Base-by-base conservation (phyloP, 441 rosid genomes). In the Jatropha multifida region DNA sequence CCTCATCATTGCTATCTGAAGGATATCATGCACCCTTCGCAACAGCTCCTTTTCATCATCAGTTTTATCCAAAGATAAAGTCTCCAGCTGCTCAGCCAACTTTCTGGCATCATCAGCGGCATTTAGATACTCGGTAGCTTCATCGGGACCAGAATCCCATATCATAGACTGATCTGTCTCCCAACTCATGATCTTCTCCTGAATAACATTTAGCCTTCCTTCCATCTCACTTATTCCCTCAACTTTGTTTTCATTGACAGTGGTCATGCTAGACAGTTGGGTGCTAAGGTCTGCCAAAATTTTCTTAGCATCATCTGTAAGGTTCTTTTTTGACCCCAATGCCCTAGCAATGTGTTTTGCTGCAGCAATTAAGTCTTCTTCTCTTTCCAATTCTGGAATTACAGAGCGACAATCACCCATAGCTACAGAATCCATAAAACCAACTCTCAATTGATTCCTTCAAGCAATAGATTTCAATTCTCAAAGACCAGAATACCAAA, bases 1-100 rank as follows among this genome's bases (percentile, higher is more conserved):
- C 88, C 98, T 86, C n/a, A 84, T 82, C 99, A 95, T 95, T 3
- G 93, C 92, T 11, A 82, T 81, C 72, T 93, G 98, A 82, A 95
- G 92, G 80, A 91, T 86, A 80, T 92, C 92, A 69, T 90, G 90
- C 56, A 92, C 92, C 80, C 84, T 88, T 51, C 84, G 79, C 18
- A 91, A 44, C 42, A 89, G 75, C 63, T 76, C 80, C 72, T 77
- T 86, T 74, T 83, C 83, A 8, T 68, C 88, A 37, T 73, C 83
- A 48, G 72, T 81, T 42, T 73, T 68, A 11, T 72, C 76, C 6
- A 27, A 54, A 73, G 79, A 64, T 76, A 78, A 81, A 66, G 72
- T 69, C 66, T 90, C 94, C 26, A 93, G 75, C 76, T 65, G 80
- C 69, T 85, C 89, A 3, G 81, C 86, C 89, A 90, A 81, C 67